Evolutionary conservation across 805 yeast genomes (phyloP).

Genomic region (Cyberlindnera galapagoensis): DNA sequence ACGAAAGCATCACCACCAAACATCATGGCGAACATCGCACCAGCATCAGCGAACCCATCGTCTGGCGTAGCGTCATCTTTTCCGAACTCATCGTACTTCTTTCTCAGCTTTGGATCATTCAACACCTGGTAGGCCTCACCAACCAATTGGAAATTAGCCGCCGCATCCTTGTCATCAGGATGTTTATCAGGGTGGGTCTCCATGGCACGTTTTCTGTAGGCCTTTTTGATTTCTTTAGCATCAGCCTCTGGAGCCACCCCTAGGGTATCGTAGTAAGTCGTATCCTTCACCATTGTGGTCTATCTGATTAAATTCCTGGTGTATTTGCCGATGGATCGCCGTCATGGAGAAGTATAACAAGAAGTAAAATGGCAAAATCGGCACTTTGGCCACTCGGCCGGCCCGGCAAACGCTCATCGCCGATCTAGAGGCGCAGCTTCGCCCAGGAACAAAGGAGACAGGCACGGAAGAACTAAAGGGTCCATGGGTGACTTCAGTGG

Average conservation of each 20-base stretch:
- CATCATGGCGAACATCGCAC: slow-evolving; percentile 74
- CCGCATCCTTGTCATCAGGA: slow-evolving; percentile 90
- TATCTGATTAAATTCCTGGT: too few relatives aligned
- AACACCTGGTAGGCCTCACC: slow-evolving; percentile 72
- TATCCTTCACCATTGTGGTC: slow-evolving; percentile 42
- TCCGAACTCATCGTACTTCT: slow-evolving; percentile 79
- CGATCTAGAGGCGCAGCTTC: too few relatives aligned
- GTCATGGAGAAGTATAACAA: too few relatives aligned
- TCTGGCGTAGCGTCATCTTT: slow-evolving; percentile 67
- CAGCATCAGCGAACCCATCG: slow-evolving; percentile 76
- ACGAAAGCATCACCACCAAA: slow-evolving; percentile 80
- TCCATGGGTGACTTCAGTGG: too few relatives aligned
- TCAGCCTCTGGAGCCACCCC: slow-evolving; percentile 66
- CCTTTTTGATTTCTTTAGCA: slow-evolving; percentile 81
- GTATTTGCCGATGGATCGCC: too few relatives aligned
- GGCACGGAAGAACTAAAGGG: too few relatives aligned
- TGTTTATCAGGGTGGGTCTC: slow-evolving; percentile 93
- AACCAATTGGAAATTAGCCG: slow-evolving; percentile 73
- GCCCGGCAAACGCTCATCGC: too few relatives aligned
- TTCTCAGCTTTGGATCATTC: slow-evolving; percentile 63
- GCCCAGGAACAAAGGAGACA: too few relatives aligned
- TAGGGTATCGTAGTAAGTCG: slow-evolving; percentile 77
- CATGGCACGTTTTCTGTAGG: slow-evolving; percentile 87
- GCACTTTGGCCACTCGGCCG: too few relatives aligned
- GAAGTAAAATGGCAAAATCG: too few relatives aligned